Base-by-base conservation (phyloP, 805 yeast genomes). In the Ogataea henricii region DNA sequence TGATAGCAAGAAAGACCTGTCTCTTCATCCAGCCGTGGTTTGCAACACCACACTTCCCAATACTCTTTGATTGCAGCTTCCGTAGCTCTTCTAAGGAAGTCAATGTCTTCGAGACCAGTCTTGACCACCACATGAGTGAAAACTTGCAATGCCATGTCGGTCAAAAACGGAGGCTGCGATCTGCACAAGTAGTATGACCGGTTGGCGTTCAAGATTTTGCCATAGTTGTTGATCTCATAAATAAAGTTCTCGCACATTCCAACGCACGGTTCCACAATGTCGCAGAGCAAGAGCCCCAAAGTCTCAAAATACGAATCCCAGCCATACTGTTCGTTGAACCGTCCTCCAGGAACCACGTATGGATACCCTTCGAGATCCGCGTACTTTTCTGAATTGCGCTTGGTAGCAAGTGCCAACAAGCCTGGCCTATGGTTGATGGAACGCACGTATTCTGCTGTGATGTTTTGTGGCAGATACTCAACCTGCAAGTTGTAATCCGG, bases 301-400 rank as follows among this genome's bases (percentile, higher is more conserved):
- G 94, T 80, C 63, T 85, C 90, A 85, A 94, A 87, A 63, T 94
- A 92, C 2, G 97, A 89, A 66, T 92, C 99, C 99, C 99, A 92
- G 13, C 98, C 99, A 62, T 94, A 92, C 49, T 90, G 77, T 69
- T 92, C 99, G 69, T 94, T 94, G 69, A 92, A 92, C 54, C 99
- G 74, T 18, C 99, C 98, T 14, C 99, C 99, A 1, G 99, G 99
- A 20, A 92, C 98, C 14, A 89, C 87, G 66, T 92, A 92, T 0
- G 96, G 96, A 59, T 78, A 82, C 17, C 90, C 89, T 33, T 77
- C 72, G 34, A 63, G 49, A 47, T 64, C 67, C 7, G 54, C 66
- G 43, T 60, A 61, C 40, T 70, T 44, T 26, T 59, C 61, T 3
- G 62, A 53, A 30, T 49, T 58, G 17, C 65, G 77, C 51, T 75